phyloP scores from a whole-genome alignment of 345 rosid genomes.

The Populus alba region DNA sequence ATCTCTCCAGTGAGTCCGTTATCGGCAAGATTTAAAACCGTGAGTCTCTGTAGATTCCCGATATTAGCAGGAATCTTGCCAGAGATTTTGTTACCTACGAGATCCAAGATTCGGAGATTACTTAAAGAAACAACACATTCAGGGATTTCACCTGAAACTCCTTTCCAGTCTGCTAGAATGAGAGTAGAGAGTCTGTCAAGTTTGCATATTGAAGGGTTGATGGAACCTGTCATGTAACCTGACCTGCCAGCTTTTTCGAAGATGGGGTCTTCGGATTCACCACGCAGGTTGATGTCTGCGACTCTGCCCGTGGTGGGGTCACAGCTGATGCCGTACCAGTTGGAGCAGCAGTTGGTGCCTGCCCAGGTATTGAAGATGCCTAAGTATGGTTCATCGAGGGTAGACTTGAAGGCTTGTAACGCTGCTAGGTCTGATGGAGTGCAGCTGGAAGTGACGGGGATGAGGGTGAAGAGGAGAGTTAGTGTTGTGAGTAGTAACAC shows the following conservation, averaged over 20 bases:
- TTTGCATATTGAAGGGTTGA: conserved; percentile 67
- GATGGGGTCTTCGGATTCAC: conserved; percentile 89
- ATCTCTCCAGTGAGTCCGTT: conserved; percentile 63
- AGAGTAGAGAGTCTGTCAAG: conserved; percentile 61
- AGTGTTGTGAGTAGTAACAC: conserved; percentile 25
- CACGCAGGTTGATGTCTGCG: conserved; percentile 75
- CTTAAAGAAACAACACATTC: conserved; percentile 54
- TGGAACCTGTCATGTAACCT: conserved; percentile 82
- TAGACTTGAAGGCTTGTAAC: conserved; percentile 54
- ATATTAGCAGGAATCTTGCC: conserved; percentile 62
- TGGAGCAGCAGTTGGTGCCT: conserved; percentile 57
- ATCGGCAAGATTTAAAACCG: conserved; percentile 78
- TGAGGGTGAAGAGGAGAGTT: conserved; percentile 25
- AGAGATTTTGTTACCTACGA: conserved; percentile 67
- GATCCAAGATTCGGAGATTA: conserved; percentile 71
- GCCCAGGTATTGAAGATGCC: conserved; percentile 79
- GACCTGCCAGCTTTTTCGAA: conserved; percentile 66
- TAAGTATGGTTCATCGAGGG: conserved; percentile 63
- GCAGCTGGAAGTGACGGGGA: conserved; percentile 44
- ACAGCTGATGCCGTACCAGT: conserved; percentile 86
- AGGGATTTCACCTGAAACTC: conserved; percentile 69
- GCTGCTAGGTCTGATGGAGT: conserved; percentile 56
- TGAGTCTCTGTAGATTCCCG: conserved; percentile 58
- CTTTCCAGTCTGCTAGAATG: conserved; percentile 86
- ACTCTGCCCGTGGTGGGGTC: conserved; percentile 65